Conservation (phyloP, 495 filamentous ascomycete species). For the Hyaloscypha finlandica region DNA sequence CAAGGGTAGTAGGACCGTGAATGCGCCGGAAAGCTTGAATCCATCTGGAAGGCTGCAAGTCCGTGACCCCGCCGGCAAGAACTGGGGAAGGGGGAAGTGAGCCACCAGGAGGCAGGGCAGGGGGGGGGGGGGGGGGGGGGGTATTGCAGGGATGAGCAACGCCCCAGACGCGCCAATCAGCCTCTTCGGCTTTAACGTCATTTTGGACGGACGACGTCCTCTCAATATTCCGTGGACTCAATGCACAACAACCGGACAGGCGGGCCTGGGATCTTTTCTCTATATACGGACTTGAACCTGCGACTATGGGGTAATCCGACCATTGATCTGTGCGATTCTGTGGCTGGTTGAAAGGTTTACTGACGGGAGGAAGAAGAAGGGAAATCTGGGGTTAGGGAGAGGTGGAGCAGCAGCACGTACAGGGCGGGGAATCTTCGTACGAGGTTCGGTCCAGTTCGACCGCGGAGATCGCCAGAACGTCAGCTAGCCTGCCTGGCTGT, state of each 20-base stretch:
- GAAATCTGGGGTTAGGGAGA: neutral
- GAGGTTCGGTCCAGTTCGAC: neutral
- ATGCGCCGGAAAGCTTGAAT: neutral
- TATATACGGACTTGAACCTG: no score
- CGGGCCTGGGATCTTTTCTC: neutral
- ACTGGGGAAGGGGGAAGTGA: neutral
- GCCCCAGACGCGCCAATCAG: slow-evolving; percentile 22
- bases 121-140: neutral
- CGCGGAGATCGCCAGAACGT: neutral
- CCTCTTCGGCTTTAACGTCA: slow-evolving; percentile 10
- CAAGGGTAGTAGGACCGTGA: neutral
- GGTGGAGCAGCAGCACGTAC: neutral
- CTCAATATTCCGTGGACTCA: neutral
- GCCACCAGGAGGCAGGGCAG: neutral
- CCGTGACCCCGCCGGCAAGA: no score
- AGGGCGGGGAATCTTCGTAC: neutral
- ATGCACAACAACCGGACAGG: neutral
- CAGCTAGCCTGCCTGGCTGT: neutral
- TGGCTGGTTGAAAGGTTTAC: no score
- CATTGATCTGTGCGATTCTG: no score
- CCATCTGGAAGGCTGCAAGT: neutral
- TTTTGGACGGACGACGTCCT: neutral
- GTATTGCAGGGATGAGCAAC: neutral
- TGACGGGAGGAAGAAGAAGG: no score
- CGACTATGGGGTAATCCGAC: no score